phyloP scores from a whole-genome alignment of 75 land plant species.

The Sequoia sempervirens region DNA sequence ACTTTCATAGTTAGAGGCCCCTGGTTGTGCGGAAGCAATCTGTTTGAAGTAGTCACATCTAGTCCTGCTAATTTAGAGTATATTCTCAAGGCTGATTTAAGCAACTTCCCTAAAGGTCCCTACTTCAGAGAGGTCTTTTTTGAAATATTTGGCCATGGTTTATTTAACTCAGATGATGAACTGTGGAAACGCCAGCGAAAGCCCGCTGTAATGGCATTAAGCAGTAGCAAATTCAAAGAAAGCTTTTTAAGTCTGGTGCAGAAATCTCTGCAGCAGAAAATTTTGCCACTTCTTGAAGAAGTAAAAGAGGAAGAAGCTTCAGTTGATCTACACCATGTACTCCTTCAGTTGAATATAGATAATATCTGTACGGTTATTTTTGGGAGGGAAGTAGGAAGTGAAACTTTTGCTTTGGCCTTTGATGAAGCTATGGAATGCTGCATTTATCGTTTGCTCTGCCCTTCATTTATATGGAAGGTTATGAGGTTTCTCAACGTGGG shows the following conservation, averaged over 20 bases:
- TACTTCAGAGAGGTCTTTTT: too few relatives aligned
- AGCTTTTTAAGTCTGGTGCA: not conserved
- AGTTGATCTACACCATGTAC: constrained; percentile 39
- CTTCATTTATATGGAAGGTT: not conserved
- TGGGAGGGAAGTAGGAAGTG: not conserved
- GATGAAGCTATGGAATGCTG: constrained; percentile 66
- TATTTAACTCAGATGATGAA: too few relatives aligned
- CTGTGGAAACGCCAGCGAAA: too few relatives aligned
- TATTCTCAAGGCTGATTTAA: too few relatives aligned
- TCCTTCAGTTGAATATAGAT: constrained; percentile 16
- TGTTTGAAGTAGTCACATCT: too few relatives aligned
- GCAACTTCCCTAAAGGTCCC: too few relatives aligned
- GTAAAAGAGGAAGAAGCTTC: not conserved
- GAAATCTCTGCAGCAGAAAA: not conserved
- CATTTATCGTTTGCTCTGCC: constrained; percentile 49
- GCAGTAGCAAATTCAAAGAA: too few relatives aligned
- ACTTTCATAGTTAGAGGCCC: too few relatives aligned
- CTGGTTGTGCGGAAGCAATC: too few relatives aligned
- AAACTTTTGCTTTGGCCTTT: constrained; percentile 66
- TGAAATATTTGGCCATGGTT: too few relatives aligned
- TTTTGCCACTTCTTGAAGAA: not conserved
- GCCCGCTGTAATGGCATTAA: too few relatives aligned
- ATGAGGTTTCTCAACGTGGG: constrained; percentile 11
- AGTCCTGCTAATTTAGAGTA: too few relatives aligned
- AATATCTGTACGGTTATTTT: not conserved